Evolutionary conservation across 495 filamentous ascomycete genomes (phyloP).

Genomic region (Rhypophila decipiens): DNA sequence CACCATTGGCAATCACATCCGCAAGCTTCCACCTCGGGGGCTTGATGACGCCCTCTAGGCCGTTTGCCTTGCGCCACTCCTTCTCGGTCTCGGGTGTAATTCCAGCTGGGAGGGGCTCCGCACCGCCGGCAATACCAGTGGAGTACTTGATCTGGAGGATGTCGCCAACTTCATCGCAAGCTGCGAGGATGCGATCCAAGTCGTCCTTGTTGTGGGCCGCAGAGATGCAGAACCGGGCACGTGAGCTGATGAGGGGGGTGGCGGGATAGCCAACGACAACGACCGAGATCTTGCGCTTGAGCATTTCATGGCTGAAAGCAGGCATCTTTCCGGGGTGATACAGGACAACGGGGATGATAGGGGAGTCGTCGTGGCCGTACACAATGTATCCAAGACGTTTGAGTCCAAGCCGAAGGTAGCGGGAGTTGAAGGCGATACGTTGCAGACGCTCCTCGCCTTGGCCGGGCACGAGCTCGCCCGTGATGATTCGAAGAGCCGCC

Average conservation of each 20-base stretch:
- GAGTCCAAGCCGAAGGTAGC: constrained; percentile 91
- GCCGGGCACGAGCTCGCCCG: constrained; percentile 76
- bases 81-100: constrained; percentile 63
- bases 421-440: constrained; percentile 95
- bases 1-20: constrained; percentile 72
- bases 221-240: constrained; percentile 91
- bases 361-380: constrained; percentile 94
- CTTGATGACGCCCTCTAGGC: constrained; percentile 43
- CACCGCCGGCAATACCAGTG: constrained; percentile 85
- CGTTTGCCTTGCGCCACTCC: constrained; percentile 56
- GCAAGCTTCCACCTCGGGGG: constrained; percentile 78
- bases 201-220: constrained; percentile 98
- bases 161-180: constrained; percentile 90
- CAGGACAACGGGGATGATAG: constrained; percentile 87
- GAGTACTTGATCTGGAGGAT: constrained; percentile 93
- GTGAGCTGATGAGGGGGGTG: constrained; percentile 90
- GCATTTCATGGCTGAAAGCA: constrained; percentile 97
- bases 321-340: constrained; percentile 98
- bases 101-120: constrained; percentile 63
- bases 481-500: constrained; percentile 76
- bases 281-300: constrained; percentile 94
- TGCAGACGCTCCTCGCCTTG: constrained; percentile 95
- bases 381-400: constrained; percentile 97
- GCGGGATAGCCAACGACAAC: constrained; percentile 97
- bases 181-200: constrained; percentile 79